Conservation (phyloP, 2,329 filamentous ascomycete genomes). For the Davidsoniella australis region DNA sequence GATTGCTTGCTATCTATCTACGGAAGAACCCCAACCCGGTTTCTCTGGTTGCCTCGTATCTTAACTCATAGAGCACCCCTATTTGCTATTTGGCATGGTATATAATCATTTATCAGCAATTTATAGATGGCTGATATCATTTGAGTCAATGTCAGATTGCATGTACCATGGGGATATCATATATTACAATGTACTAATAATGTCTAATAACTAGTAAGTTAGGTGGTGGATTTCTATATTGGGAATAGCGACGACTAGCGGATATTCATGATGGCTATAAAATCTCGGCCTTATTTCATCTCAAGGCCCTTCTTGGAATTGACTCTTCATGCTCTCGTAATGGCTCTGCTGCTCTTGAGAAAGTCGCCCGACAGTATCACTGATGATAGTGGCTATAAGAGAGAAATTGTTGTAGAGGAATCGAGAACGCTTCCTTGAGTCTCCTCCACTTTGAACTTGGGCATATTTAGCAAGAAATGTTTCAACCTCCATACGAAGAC, state of each 20-base stretch:
- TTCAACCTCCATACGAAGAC: slow-evolving; percentile 69
- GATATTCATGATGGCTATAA: not conserved
- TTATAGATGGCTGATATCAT: too few relatives aligned
- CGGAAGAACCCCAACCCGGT: slow-evolving; percentile 27
- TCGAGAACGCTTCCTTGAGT: slow-evolving; percentile 64
- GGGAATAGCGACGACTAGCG: not conserved
- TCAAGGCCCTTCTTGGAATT: slow-evolving; percentile 31
- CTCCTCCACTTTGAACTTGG: slow-evolving; percentile 45
- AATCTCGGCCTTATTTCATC: not conserved
- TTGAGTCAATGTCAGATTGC: too few relatives aligned
- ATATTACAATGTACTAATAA: not conserved
- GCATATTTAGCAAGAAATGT: slow-evolving; percentile 63
- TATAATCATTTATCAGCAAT: too few relatives aligned
- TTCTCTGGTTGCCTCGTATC: slow-evolving; percentile 4
- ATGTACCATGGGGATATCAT: too few relatives aligned
- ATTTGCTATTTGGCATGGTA: not conserved
- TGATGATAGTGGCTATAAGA: slow-evolving; percentile 80
- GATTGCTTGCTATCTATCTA: slow-evolving; percentile 50
- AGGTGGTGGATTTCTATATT: not conserved
- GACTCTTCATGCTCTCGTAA: slow-evolving; percentile 50
- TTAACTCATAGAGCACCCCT: not conserved
- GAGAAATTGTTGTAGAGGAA: slow-evolving; percentile 96
- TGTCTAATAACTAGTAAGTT: not conserved
- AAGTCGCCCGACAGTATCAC: slow-evolving; percentile 56
- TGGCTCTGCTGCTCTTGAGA: slow-evolving; percentile 57